Percentiles rank a stretch among this genome's conserved stretches.
phyloP scores from a whole-genome alignment of 176 grass and related monocot genomes.

The Typha latifolia region DNA sequence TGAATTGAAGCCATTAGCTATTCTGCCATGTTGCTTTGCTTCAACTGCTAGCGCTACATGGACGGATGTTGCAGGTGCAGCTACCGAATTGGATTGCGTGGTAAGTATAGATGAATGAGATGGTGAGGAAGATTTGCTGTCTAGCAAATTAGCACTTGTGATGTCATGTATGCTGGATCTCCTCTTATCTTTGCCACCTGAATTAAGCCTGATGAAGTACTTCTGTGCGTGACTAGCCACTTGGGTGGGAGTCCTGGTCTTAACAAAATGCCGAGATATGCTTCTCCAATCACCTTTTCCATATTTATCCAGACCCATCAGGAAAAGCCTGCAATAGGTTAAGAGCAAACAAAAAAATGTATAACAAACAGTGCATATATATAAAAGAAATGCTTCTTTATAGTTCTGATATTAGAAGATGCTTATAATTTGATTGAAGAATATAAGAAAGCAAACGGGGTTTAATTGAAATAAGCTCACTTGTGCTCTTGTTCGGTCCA shows the following conservation, averaged over 20 bases:
- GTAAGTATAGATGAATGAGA: conserved; percentile 39
- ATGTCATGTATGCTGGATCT: conserved; percentile 95
- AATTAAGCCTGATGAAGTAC: conserved; percentile 91
- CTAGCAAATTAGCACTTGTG: conserved; percentile 52
- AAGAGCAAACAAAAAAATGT: not conserved
- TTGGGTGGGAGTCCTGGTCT: conserved; percentile 72
- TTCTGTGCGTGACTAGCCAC: conserved; percentile 93
- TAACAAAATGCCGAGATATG: conserved; percentile 74
- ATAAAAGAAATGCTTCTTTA: no score
- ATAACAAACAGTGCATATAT: not conserved
- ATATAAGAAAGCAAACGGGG: no score
- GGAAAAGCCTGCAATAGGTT: conserved; percentile 52
- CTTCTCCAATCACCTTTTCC: conserved; percentile 96
- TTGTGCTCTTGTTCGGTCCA: conserved; percentile 94
- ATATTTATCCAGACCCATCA: conserved; percentile 59
- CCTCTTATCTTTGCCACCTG: conserved; percentile 78
- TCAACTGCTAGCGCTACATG: conserved; percentile 19
- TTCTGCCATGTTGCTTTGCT: conserved; percentile 1
- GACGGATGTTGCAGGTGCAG: not conserved
- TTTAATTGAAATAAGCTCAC: conserved; percentile 19
- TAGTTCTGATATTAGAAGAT: no score
- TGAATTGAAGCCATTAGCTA: conserved; percentile 26
- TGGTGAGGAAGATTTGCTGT: conserved; percentile 38
- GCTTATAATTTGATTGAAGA: no score
- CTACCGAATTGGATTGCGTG: conserved; percentile 30